Evolutionary conservation across 2,329 filamentous ascomycete species (phyloP).

Genomic region (Dendryphion nanum): DNA sequence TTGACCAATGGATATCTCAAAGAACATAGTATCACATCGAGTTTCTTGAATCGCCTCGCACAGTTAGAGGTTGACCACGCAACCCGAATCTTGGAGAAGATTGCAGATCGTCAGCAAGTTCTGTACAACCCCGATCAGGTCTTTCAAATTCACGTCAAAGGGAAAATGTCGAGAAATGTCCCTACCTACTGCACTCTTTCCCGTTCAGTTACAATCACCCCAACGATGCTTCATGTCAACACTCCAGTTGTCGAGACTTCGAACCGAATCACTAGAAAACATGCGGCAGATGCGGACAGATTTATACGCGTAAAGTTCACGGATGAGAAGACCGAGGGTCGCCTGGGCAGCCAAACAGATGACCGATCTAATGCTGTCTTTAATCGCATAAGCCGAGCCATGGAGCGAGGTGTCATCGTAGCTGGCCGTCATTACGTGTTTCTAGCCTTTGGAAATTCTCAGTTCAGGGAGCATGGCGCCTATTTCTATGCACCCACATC

Average conservation of each 20-base stretch:
- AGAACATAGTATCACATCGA: slow-evolving; percentile 67
- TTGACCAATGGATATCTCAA: slow-evolving; percentile 76
- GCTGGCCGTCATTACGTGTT: slow-evolving; percentile 84
- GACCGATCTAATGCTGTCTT: slow-evolving; percentile 60
- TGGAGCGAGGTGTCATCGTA: slow-evolving; percentile 77
- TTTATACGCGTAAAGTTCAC: slow-evolving; percentile 90
- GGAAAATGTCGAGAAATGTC: slow-evolving; percentile 43
- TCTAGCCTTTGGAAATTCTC: slow-evolving; percentile 91
- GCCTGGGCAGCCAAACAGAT: slow-evolving; percentile 28
- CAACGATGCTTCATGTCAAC: slow-evolving; percentile 75
- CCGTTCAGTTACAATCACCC: slow-evolving; percentile 77
- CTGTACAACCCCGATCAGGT: slow-evolving; percentile 71
- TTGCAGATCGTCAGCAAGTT: slow-evolving; percentile 62
- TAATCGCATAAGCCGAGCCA: slow-evolving; percentile 66
- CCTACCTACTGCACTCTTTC: slow-evolving; percentile 73
- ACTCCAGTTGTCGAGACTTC: slow-evolving; percentile 81
- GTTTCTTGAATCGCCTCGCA: slow-evolving; percentile 66
- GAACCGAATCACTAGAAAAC: slow-evolving; percentile 80
- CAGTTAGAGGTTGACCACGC: slow-evolving; percentile 55
- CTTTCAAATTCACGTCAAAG: slow-evolving; percentile 53
- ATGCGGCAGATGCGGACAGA: slow-evolving; percentile 65
- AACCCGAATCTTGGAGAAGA: slow-evolving; percentile 68
- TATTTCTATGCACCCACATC: slow-evolving; percentile 84
- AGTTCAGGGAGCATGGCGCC: slow-evolving; percentile 85
- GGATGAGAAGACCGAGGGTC: slow-evolving; percentile 65